Base-by-base conservation (phyloP, 768 basidiomycete genomes). In the Bullera alba region DNA sequence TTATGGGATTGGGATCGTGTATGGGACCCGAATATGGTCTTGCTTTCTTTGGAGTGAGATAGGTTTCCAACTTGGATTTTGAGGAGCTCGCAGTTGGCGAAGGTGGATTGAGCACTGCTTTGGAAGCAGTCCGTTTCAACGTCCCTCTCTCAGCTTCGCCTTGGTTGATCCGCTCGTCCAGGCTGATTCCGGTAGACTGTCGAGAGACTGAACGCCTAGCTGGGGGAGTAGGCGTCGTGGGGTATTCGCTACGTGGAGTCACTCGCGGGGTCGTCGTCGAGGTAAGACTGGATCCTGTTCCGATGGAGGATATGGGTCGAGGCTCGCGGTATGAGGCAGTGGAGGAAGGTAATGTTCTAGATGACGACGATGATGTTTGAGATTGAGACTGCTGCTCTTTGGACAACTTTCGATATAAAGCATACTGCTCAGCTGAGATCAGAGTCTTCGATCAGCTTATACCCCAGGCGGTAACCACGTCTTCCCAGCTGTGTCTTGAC, bases 201-300 rank as follows among this genome's bases (percentile, higher is more conserved):
- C 4, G 39, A 22, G 48, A 26, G 8, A 10, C 19, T 23, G 41
- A n/a, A 30, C 38, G 52, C 39, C 65, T 51, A 25, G 65, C 26
- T 15, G 65, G 61, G 5, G 65, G 65, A 6, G 65, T 67, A 4
- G 65, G 65, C 4, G 65, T 67, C 15, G 61, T 58, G 3, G 61
- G 61, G 35, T 63, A 61, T n/a, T 63, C 58, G 5, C 46, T 41
- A 2, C 34, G 35, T 17, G 52, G 57, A 15, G 54, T 30, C 6
- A 32, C 42, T 2, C 52, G 46, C 12, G 64, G 64, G 19, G 64
- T 66, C 5, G 35, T 45, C 29, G 36, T 36, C 5, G 36, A 42
- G 21, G 30, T 5, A 7, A 10, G 37, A 34, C 32, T 34, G 42
- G 21, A 10, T 16, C 37, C 23, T 27, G 30, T n/a, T 39, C 48